Conservation (phyloP, 208 protist species). For the Herpetomonas samuelpessoai region DNA sequence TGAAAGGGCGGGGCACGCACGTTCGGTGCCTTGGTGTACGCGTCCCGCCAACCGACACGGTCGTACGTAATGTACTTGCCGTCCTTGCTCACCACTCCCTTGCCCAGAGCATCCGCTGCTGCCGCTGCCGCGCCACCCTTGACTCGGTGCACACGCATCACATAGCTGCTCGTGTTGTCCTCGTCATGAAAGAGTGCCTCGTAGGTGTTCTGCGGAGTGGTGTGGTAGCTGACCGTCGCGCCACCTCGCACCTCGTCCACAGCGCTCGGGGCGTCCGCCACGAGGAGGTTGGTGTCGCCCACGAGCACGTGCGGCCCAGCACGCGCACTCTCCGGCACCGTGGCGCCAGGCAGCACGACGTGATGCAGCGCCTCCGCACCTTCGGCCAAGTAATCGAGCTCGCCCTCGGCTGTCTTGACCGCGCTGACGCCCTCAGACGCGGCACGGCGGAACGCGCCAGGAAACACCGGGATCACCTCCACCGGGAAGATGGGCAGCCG, state of each 20-base stretch:
- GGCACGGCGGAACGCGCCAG: conserved; percentile 37
- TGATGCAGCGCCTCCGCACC: conserved; percentile 45
- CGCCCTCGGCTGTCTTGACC: conserved; percentile 9
- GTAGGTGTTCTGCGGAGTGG: conserved; percentile 62
- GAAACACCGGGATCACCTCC: conserved; percentile 72
- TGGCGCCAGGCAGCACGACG: conserved; percentile 55
- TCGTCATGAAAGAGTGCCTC: conserved; percentile 48
- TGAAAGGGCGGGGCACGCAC: conserved; percentile 38
- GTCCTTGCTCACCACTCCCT: conserved; percentile 37
- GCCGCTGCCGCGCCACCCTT: neutral
- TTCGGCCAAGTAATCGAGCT: conserved; percentile 56
- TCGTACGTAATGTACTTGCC: conserved; percentile 62
- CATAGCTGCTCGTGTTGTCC: conserved; percentile 70
- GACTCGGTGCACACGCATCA: conserved; percentile 24
- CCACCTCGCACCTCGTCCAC: conserved; percentile 6
- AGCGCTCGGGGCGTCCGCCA: conserved; percentile 37
- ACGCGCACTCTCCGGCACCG: conserved; percentile 15
- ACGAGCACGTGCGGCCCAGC: conserved; percentile 65
- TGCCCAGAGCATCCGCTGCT: neutral
- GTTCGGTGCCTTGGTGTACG: conserved; percentile 67
- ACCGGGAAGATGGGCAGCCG: conserved; percentile 58
- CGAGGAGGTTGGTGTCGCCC: conserved; percentile 57
- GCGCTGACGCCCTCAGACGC: conserved; percentile 17
- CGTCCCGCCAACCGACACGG: conserved; percentile 49
- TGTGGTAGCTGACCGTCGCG: conserved; percentile 50